phyloP scores from a whole-genome alignment of 2,329 filamentous ascomycete species.

The Diaporthe helianthi region DNA sequence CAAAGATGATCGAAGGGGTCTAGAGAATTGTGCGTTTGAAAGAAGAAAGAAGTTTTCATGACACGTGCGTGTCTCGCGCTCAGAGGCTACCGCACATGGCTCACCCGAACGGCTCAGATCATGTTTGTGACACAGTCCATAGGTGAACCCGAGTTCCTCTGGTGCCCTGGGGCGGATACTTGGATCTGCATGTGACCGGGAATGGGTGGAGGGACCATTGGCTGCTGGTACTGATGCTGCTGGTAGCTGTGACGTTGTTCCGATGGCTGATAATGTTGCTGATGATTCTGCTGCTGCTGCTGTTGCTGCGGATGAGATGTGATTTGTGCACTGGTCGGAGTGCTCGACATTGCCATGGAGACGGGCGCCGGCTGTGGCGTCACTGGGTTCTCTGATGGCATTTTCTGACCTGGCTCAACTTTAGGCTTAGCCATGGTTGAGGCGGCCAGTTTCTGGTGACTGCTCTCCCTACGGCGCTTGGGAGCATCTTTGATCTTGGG shows the following conservation, averaged over 20 bases:
- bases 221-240: constrained; percentile 34
- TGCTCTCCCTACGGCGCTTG: constrained; percentile 71
- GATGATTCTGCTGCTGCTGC: constrained; percentile 35
- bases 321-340: constrained; percentile 45
- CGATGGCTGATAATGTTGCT: constrained; percentile 35
- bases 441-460: constrained; percentile 54
- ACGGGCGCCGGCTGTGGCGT: constrained; percentile 55
- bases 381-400: constrained; percentile 38
- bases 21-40: constrained; percentile 17
- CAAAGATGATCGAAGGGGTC: constrained; percentile 22
- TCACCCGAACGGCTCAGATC: constrained; percentile 48
- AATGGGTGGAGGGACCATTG: constrained; percentile 33
- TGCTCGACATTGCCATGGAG: constrained; percentile 44
- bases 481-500: constrained; percentile 75
- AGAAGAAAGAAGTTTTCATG: background rate
- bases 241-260: constrained; percentile 31
- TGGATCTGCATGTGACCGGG: constrained; percentile 39
- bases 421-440: constrained; percentile 56
- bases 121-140: constrained; percentile 53
- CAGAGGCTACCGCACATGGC: background rate
- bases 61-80: background rate
- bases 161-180: constrained; percentile 39
- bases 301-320: constrained; percentile 37
- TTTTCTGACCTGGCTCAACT: constrained; percentile 49
- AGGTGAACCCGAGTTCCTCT: constrained; percentile 44